Evolutionary conservation across 2,329 filamentous ascomycete species (phyloP).

Genomic region (Alternaria brassicae): DNA sequence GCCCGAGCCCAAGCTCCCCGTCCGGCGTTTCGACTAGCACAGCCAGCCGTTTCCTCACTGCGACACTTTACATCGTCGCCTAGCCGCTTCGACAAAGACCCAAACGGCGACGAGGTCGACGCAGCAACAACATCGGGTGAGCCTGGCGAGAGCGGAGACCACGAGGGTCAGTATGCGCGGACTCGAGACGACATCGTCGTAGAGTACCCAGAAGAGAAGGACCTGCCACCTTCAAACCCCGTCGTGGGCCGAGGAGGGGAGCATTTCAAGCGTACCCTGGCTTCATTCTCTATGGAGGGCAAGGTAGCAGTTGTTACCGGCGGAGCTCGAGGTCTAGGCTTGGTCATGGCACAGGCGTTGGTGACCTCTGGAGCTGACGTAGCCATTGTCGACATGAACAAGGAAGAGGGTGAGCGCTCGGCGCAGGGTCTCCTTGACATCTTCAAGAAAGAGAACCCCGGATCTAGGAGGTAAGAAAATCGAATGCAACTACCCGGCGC

Average conservation of each 20-base stretch:
- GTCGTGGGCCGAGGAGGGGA: constrained; percentile 78
- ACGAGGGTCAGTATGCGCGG: constrained; percentile 75
- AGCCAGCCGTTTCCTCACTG: constrained; percentile 27
- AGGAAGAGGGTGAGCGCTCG: constrained; percentile 82
- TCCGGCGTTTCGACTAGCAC: constrained; percentile 26
- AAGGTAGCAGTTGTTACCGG: constrained; percentile 87
- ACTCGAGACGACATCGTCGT: constrained; percentile 81
- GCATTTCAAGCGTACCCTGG: constrained; percentile 84
- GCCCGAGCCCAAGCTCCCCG: constrained; percentile 39
- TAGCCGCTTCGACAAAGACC: constrained; percentile 36
- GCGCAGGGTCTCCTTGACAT: constrained; percentile 75
- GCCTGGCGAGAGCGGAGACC: constrained; percentile 53
- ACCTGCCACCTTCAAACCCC: constrained; percentile 74
- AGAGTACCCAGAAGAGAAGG: constrained; percentile 76
- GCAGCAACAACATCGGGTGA: constrained; percentile 47
- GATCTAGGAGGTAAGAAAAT: constrained; percentile 65
- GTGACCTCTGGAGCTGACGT: constrained; percentile 87
- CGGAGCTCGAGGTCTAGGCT: constrained; percentile 84
- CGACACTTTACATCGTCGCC: constrained; percentile 42
- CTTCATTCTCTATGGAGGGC: constrained; percentile 84
- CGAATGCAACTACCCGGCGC: neutral
- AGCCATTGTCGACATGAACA: constrained; percentile 92
- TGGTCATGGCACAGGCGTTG: constrained; percentile 92
- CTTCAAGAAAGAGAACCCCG: constrained; percentile 81
- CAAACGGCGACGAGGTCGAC: constrained; percentile 37